These are phyloP conservation scores for Suillus brevipes DNA, from an alignment of 768 basidiomycete species.

Conservation along the genomic window DNA sequence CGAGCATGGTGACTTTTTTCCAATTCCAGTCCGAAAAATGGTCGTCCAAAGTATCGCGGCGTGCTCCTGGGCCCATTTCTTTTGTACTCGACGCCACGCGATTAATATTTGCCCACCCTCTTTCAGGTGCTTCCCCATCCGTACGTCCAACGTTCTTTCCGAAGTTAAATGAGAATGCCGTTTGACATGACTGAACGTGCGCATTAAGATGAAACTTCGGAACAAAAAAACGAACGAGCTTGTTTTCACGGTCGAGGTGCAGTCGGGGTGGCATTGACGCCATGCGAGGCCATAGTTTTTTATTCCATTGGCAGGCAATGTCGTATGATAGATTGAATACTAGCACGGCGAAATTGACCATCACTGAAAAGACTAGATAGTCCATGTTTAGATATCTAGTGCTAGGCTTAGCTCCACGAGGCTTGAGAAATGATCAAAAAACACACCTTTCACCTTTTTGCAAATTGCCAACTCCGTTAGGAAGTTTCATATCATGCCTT, in stretches of 20 bases:
- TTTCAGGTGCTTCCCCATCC: constrained; percentile 19
- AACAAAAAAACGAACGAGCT: constrained; percentile 12
- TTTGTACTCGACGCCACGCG: constrained; percentile 14
- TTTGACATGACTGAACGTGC: constrained; percentile 6
- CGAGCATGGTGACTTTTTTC: constrained; percentile 29
- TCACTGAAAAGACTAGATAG: not conserved
- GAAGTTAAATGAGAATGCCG: not conserved
- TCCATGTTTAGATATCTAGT: not conserved
- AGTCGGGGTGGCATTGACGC: constrained; percentile 1
- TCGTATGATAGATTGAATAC: constrained; percentile 14
- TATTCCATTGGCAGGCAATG: constrained; percentile 29
- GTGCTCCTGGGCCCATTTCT: constrained; percentile 36
- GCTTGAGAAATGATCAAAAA: not conserved
- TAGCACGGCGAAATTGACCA: fast-evolving
- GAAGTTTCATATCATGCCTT: constrained; percentile 22
- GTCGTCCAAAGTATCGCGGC: constrained; percentile 37
- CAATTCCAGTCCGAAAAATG: constrained; percentile 34
- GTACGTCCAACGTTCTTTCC: not conserved
- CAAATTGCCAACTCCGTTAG: constrained; percentile 14
- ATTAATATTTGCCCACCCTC: constrained; percentile 22
- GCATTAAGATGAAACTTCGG: constrained; percentile 18
- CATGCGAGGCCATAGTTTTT: constrained; percentile 10
- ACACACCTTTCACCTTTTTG: constrained; percentile 16
- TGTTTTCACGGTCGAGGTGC: not conserved
- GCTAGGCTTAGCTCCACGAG: not conserved